These are phyloP conservation scores for Cladosporium sp. DNA, from an alignment of 2,329 filamentous ascomycete species.

Conservation along the genomic window DNA sequence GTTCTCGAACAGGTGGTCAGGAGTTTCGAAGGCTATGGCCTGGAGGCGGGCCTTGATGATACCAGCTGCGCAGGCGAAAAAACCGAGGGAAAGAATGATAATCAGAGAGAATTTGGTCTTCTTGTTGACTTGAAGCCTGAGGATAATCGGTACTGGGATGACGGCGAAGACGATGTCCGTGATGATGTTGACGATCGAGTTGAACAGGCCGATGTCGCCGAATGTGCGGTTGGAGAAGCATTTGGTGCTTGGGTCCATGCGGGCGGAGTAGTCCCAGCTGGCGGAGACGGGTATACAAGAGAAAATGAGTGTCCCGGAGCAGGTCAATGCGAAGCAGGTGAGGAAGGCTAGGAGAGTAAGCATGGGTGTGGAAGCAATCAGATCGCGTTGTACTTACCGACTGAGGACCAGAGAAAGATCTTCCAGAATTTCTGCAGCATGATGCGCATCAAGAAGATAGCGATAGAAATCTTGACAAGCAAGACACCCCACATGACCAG, in stretches of 20 bases:
- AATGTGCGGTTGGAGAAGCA: slow-evolving; percentile 42
- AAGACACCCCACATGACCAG: slow-evolving; percentile 44
- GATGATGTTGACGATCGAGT: slow-evolving; percentile 40
- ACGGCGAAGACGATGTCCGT: slow-evolving; percentile 41
- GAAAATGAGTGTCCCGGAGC: slow-evolving; percentile 45
- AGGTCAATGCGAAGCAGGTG: slow-evolving; percentile 39
- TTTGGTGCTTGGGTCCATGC: slow-evolving; percentile 34
- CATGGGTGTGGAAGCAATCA: background rate
- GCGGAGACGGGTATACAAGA: slow-evolving; percentile 44
- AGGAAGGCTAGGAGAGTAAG: slow-evolving; percentile 37
- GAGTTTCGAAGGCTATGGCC: slow-evolving; percentile 30
- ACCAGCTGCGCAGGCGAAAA: slow-evolving; percentile 40
- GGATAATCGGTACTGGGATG: slow-evolving; percentile 41
- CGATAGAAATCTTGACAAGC: slow-evolving; percentile 47
- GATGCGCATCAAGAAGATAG: slow-evolving; percentile 43
- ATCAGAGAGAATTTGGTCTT: slow-evolving; percentile 39
- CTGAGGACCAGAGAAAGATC: slow-evolving; percentile 39
- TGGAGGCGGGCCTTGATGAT: slow-evolving; percentile 42
- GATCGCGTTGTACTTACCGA: slow-evolving; percentile 39
- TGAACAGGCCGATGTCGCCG: slow-evolving; percentile 43
- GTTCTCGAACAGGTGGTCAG: slow-evolving; percentile 36
- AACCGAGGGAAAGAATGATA: slow-evolving; percentile 35
- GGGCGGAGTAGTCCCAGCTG: slow-evolving; percentile 39
- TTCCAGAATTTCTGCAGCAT: slow-evolving; percentile 38
- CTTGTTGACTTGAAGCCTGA: slow-evolving; percentile 40